Conservation (phyloP, 2,329 filamentous ascomycete genomes). For the Gnomoniopsis smithogilvyi region DNA sequence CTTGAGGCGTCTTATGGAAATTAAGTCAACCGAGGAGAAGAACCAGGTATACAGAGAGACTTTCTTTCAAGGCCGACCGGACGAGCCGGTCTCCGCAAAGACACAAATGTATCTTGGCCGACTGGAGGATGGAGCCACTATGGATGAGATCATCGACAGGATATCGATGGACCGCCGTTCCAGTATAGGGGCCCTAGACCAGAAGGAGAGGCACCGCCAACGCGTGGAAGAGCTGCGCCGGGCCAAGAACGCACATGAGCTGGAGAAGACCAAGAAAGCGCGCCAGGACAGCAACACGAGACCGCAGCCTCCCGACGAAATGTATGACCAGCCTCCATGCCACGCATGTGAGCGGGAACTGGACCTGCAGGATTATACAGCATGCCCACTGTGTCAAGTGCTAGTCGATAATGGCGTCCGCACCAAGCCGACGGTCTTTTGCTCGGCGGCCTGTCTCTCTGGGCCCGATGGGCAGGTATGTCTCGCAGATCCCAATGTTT, state of each 20-base stretch:
- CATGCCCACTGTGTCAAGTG: constrained; percentile 26
- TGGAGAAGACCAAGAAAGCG: constrained; percentile 26
- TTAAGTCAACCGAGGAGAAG: constrained; percentile 14
- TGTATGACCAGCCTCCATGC: constrained; percentile 26
- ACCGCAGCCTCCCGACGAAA: constrained; percentile 19
- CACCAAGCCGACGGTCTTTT: constrained; percentile 24
- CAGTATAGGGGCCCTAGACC: constrained; percentile 20
- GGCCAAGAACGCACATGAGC: constrained; percentile 23
- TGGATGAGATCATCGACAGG: constrained; percentile 25
- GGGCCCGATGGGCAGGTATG: not conserved
- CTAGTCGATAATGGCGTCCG: constrained; percentile 20
- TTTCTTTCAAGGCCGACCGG: constrained; percentile 21
- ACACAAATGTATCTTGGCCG: constrained; percentile 24
- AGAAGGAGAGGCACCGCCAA: constrained; percentile 26
- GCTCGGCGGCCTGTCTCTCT: constrained; percentile 23
- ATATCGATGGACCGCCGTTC: constrained; percentile 23
- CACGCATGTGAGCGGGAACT: constrained; percentile 22
- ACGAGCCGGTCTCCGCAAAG: constrained; percentile 20
- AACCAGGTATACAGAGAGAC: constrained; percentile 21
- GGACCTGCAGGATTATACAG: constrained; percentile 21
- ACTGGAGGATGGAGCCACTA: constrained; percentile 21
- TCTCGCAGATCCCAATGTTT: not conserved
- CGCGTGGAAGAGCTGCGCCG: constrained; percentile 26
- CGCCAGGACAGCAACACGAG: constrained; percentile 12
- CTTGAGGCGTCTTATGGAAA: constrained; percentile 19